These are phyloP conservation scores for Colletotrichum neosansevieriae DNA, from an alignment of 2,329 filamentous ascomycete genomes.

Conservation along the genomic window DNA sequence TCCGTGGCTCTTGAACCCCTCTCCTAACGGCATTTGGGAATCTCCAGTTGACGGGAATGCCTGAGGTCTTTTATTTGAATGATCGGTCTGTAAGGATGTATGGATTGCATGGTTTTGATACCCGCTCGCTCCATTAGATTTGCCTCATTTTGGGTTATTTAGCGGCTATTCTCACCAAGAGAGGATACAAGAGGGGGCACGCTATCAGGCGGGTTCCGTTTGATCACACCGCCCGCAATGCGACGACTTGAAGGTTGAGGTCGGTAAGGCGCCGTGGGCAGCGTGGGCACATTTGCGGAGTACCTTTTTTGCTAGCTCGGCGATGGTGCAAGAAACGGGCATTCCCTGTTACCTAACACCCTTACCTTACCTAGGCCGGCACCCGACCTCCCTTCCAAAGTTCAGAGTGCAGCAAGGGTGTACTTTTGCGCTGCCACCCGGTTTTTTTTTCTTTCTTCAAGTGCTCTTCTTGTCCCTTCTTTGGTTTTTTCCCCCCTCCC, in stretches of 20 bases:
- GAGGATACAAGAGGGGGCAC: constrained; percentile 27
- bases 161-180: constrained; percentile 24
- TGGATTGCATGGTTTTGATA: constrained; percentile 22
- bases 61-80: constrained; percentile 3
- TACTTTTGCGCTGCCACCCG: not conserved
- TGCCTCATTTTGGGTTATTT: constrained; percentile 36
- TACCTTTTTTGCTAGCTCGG: constrained; percentile 7
- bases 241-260: constrained; percentile 2
- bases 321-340: constrained; percentile 25
- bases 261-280: constrained; percentile 15
- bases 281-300: constrained; percentile 1
- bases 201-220: constrained; percentile 37
- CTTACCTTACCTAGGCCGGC: not conserved
- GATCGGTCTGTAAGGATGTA: constrained; percentile 1
- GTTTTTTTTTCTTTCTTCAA: not conserved
- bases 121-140: constrained; percentile 34
- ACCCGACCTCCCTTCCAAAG: constrained; percentile 25
- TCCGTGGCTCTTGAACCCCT: not conserved
- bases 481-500: too few species aligned
- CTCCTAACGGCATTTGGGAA: not conserved
- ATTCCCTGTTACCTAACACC: constrained; percentile 18
- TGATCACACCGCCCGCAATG: constrained; percentile 36
- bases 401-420: not conserved
- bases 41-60: not conserved
- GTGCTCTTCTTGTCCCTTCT: not conserved